A percentile compares a stretch with the other conserved stretches of the same genome.
Conservation (phyloP, 1,139 yeast species). For the Nakaseomyces glabratus region DNA sequence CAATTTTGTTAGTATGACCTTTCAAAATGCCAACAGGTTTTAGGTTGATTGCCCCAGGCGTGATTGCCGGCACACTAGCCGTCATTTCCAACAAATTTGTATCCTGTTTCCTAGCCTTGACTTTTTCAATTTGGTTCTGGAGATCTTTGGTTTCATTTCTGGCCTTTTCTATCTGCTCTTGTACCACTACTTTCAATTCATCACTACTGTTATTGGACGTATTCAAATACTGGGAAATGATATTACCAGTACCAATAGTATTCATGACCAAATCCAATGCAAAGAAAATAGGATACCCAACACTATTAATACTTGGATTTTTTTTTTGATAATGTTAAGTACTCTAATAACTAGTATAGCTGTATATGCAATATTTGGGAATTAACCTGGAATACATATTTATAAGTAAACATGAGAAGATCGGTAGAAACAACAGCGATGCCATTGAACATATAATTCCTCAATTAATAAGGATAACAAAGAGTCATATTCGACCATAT, state of each 20-base stretch:
- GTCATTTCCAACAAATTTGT: constrained; percentile 39
- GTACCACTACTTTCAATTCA: constrained; percentile 19
- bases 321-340: too few relatives aligned
- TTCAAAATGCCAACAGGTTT: constrained; percentile 38
- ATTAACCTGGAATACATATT: too few relatives aligned
- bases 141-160: constrained; percentile 41
- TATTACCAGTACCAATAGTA: not conserved
- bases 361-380: too few relatives aligned
- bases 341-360: too few relatives aligned
- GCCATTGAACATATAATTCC: too few relatives aligned
- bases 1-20: constrained; percentile 73
- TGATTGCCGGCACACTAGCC: constrained; percentile 23
- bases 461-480: too few relatives aligned
- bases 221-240: constrained; percentile 2
- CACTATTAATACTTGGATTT: too few relatives aligned
- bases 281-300: too few relatives aligned
- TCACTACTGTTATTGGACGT: not conserved
- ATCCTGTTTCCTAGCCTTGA: constrained; percentile 39
- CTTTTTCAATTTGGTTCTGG: constrained; percentile 42
- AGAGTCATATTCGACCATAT: too few relatives aligned
- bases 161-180: constrained; percentile 33
- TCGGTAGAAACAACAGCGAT: too few relatives aligned
- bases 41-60: constrained; percentile 26
- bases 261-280: too few relatives aligned
- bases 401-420: too few relatives aligned